Conservation (phyloP, 2,329 filamentous ascomycete species). For the Fusarium sarcochroum region DNA sequence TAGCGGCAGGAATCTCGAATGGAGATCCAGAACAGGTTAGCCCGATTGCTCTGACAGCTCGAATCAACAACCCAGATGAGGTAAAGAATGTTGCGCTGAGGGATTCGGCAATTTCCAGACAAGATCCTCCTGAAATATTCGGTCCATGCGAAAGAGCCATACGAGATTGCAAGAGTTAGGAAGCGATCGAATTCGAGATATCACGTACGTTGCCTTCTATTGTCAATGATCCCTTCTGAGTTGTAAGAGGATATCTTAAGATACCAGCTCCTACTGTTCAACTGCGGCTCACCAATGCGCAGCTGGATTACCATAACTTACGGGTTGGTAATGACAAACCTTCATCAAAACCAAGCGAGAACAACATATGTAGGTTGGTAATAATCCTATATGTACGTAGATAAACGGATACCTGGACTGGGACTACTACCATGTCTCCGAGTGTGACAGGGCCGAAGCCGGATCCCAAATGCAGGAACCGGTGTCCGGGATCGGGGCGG, state of each 20-base stretch:
- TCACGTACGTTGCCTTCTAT: no score
- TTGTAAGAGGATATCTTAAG: no score
- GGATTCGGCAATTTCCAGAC: background rate
- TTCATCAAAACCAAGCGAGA: no score
- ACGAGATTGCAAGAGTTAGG: no score
- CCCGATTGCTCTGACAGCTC: background rate
- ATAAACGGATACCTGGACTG: background rate
- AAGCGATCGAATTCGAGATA: background rate
- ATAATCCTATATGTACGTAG: background rate
- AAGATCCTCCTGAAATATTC: background rate
- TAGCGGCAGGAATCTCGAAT: conserved; percentile 24
- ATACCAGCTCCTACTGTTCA: no score
- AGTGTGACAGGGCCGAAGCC: conserved; percentile 8
- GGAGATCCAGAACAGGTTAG: conserved; percentile 14
- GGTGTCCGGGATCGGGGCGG: conserved; percentile 1
- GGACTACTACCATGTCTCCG: background rate
- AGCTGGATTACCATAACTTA: no score
- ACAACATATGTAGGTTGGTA: no score
- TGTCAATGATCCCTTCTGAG: no score
- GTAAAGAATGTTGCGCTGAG: background rate
- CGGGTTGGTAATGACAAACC: no score
- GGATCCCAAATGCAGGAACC: background rate
- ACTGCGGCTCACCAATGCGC: no score
- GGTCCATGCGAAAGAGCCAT: background rate
- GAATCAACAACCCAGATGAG: conserved; percentile 17